Conservation (phyloP, 192 early-diverging fungal species). For the Umbelopsis isabellina region DNA sequence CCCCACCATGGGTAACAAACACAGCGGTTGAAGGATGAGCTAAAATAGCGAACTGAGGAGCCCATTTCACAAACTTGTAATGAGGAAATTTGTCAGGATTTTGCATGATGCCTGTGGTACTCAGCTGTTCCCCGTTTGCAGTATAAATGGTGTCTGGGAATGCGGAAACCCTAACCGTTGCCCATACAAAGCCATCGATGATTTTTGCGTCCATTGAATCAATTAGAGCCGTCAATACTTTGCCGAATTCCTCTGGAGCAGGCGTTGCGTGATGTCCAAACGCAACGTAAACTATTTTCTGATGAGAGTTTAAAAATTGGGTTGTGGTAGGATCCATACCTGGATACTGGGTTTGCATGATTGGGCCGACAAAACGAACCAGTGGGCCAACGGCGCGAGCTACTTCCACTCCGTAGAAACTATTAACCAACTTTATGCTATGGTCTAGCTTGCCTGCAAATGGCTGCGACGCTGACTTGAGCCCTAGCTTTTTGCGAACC, state of each 20-base stretch:
- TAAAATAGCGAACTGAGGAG: constrained; percentile 36
- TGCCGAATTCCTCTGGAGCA: not conserved
- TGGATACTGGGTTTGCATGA: constrained; percentile 31
- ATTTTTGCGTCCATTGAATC: constrained; percentile 22
- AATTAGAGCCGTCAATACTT: constrained; percentile 31
- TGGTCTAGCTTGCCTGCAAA: constrained; percentile 14
- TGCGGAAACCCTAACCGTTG: not conserved
- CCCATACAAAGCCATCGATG: constrained; percentile 44
- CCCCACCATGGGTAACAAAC: constrained; percentile 39
- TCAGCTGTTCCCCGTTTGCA: not conserved
- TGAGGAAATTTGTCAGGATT: not conserved
- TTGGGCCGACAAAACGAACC: constrained; percentile 40
- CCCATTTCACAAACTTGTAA: constrained; percentile 20
- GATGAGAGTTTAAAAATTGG: constrained; percentile 27
- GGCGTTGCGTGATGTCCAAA: constrained; percentile 32
- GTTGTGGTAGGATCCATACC: constrained; percentile 4
- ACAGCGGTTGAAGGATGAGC: constrained; percentile 28
- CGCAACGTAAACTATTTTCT: constrained; percentile 30
- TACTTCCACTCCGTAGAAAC: constrained; percentile 26
- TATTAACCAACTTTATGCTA: constrained; percentile 35
- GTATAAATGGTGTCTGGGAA: not conserved
- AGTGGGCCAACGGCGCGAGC: constrained; percentile 33
- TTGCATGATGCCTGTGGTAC: not conserved
- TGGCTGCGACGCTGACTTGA: not conserved
- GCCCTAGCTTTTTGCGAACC: not conserved